phyloP scores from a whole-genome alignment of 129 eudicot species.

The Artemisia argyi region DNA sequence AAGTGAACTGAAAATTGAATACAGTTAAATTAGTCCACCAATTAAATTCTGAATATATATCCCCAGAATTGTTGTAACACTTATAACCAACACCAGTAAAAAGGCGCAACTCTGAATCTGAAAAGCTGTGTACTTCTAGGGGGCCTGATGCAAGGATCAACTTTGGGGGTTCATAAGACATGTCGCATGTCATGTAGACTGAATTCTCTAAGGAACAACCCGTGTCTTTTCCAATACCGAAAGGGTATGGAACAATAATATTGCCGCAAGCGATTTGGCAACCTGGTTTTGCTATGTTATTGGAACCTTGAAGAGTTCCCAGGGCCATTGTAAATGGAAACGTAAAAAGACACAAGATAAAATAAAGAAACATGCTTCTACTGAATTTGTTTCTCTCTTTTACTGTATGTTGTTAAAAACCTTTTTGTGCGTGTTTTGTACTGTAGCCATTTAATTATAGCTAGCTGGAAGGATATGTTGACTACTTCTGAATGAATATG shows the following conservation, averaged over 20 bases:
- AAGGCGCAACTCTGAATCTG: neutral
- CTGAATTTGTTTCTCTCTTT: too few species aligned
- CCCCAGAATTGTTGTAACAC: neutral
- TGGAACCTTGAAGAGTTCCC: slow-evolving; percentile 1
- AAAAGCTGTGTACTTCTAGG: neutral
- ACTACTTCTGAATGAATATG: too few species aligned
- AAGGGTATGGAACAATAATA: neutral
- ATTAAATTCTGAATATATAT: neutral
- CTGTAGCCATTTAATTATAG: too few species aligned
- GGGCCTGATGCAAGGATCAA: neutral
- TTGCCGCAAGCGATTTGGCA: neutral
- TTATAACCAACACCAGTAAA: neutral
- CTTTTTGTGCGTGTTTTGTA: too few species aligned
- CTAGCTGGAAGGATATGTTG: too few species aligned
- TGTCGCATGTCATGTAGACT: neutral
- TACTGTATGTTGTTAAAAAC: too few species aligned
- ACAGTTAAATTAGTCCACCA: neutral
- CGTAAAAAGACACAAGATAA: neutral
- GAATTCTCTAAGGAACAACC: neutral
- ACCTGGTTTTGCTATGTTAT: neutral
- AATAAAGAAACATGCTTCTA: neutral
- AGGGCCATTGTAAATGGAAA: neutral
- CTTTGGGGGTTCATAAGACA: neutral
- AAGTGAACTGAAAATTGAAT: neutral
- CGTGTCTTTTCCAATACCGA: neutral